Evolutionary conservation across 2,329 filamentous ascomycete genomes (phyloP).

Genomic region (Fusarium gaditjirri): DNA sequence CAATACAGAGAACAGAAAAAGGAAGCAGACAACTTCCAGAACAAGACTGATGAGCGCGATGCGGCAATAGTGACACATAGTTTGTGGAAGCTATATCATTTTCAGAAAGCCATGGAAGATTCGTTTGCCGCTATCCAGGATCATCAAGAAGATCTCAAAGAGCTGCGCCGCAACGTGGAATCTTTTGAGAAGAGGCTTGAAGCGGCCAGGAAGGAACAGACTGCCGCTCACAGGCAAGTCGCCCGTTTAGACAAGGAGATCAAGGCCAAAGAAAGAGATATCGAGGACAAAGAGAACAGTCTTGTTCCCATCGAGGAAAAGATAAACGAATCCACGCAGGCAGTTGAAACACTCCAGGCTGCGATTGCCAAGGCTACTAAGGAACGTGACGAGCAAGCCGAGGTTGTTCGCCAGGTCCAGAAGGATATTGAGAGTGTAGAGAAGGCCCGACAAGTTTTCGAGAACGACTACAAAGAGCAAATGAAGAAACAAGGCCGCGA

Average conservation of each 20-base stretch:
- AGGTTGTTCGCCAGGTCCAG: conserved; percentile 76
- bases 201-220: conserved; percentile 84
- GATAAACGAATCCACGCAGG: conserved; percentile 79
- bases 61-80: conserved; percentile 92
- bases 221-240: conserved; percentile 79
- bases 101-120: conserved; percentile 91
- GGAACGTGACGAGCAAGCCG: conserved; percentile 78
- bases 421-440: conserved; percentile 87
- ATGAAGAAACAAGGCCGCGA: conserved; percentile 88
- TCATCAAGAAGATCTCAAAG: conserved; percentile 94
- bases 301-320: conserved; percentile 94
- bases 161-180: conserved; percentile 88
- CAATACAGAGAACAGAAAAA: conserved; percentile 97
- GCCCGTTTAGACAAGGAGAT: conserved; percentile 86
- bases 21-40: conserved; percentile 92
- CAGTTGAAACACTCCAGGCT: conserved; percentile 74
- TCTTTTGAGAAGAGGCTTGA: conserved; percentile 84
- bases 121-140: conserved; percentile 90
- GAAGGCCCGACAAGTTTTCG: conserved; percentile 89
- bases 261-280: conserved; percentile 84
- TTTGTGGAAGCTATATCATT: conserved; percentile 96
- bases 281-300: conserved; percentile 86
- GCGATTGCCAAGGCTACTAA: conserved; percentile 77
- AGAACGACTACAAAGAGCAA: conserved; percentile 85
- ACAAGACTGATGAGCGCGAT: conserved; percentile 90